These are phyloP conservation scores for Capsicum baccatum DNA, from an alignment of 257 asterid species.

Conservation along the genomic window DNA sequence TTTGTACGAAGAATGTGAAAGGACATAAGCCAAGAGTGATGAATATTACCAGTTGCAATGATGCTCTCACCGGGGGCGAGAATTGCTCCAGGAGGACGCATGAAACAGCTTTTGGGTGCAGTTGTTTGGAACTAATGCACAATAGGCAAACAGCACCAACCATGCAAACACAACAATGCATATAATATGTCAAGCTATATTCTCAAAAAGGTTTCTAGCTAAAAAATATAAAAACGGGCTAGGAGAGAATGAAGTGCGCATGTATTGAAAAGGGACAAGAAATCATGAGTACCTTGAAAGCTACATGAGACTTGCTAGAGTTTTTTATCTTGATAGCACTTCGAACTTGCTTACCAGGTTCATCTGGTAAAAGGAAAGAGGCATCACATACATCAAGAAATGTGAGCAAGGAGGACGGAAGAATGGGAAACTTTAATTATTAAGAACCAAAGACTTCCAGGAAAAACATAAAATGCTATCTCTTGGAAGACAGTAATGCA, in stretches of 20 bases:
- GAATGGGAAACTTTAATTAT: slow-evolving; percentile 2
- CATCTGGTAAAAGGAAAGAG: slow-evolving; percentile 54
- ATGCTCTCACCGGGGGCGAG: slow-evolving; percentile 93
- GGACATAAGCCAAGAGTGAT: neutral
- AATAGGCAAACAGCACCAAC: slow-evolving; percentile 34
- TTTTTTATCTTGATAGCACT: slow-evolving; percentile 91
- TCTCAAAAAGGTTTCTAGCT: neutral
- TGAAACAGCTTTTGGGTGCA: slow-evolving; percentile 95
- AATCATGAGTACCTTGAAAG: slow-evolving; percentile 69
- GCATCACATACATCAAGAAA: slow-evolving; percentile 18
- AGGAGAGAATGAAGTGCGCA: slow-evolving; percentile 11
- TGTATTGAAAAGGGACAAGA: slow-evolving; percentile 7
- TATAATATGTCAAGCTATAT: slow-evolving; percentile 13
- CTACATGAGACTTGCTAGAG: slow-evolving; percentile 92
- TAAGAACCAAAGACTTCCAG: neutral
- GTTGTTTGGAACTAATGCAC: slow-evolving; percentile 87
- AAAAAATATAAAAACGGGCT: neutral
- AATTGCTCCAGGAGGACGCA: slow-evolving; percentile 98
- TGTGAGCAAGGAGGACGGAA: neutral
- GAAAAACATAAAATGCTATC: neutral
- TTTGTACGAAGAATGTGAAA: neutral
- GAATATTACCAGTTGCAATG: slow-evolving; percentile 80
- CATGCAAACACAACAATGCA: slow-evolving; percentile 29
- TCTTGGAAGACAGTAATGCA: neutral
- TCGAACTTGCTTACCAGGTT: slow-evolving; percentile 91